Percentiles rank a stretch among this genome's conserved stretches.
Evolutionary conservation across 495 filamentous ascomycete species (phyloP).

Genomic region (Neurospora discreta): DNA sequence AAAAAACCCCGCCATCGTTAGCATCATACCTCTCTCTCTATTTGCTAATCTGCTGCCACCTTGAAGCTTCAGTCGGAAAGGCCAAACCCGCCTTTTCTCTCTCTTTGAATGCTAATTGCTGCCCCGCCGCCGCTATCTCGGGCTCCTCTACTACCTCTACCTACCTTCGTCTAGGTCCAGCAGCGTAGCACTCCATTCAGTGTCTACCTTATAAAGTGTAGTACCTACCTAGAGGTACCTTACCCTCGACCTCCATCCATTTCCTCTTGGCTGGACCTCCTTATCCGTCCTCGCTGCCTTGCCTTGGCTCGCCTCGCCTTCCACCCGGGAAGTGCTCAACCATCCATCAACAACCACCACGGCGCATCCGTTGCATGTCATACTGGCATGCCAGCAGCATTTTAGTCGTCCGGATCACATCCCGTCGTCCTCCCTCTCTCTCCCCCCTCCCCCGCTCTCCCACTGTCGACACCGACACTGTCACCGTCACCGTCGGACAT

Average conservation of each 20-base stretch:
- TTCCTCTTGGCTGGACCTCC: background rate
- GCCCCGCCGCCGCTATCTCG: background rate
- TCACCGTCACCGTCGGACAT: background rate
- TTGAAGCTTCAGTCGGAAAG: background rate
- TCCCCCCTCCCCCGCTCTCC: background rate
- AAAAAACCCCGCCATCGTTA: background rate
- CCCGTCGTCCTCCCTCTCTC: background rate
- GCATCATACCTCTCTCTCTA: background rate
- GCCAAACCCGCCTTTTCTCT: background rate
- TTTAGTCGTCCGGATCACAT: background rate
- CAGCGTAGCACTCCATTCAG: background rate
- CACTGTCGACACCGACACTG: background rate
- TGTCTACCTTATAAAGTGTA: background rate
- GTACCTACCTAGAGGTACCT: background rate
- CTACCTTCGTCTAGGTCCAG: background rate
- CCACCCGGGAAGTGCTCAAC: background rate
- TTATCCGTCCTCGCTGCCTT: background rate
- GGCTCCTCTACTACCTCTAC: background rate
- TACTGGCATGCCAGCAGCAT: background rate
- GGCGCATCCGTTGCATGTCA: background rate
- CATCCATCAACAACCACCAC: background rate
- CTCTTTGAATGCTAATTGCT: background rate
- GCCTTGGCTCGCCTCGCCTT: background rate
- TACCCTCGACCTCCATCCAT: background rate
- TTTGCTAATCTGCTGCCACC: background rate